Evolutionary conservation across 1,284 basidiomycete genomes (phyloP), one percentile per base, ranked within the genome.

Genomic region (Apiotrichum veenhuisii): DNA sequence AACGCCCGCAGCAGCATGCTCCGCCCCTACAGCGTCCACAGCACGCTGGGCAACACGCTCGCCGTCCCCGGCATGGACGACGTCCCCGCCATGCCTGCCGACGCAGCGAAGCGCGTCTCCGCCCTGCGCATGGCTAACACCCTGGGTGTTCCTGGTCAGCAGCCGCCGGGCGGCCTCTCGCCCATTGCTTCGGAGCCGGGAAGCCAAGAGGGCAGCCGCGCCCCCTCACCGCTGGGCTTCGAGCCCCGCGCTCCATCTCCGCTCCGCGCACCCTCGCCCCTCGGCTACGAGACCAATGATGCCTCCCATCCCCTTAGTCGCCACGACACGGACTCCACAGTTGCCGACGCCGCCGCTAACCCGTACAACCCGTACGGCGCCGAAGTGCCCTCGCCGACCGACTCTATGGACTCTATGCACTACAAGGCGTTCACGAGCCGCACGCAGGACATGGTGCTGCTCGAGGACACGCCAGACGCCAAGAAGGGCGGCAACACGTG

Each of bases 371-470:
- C 56, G 7, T 57, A 40, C 47, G 26, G 51, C 10, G 25, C 20
- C 14, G 30, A 18, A 3, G 26, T 33, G 9, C 40, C 11, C n/a
- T 23, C 17, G n/a, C 9, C 25, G 51, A 14, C 40, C 42, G 25
- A 41, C 20, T 22, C 45, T 14, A 20, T 48, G 23, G 52, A 58
- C 48, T 34, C 18, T 18, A 20, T 47, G 38, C 49, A 52, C 26
- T 51, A 54, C 48, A 54, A 50, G 25, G 48, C 54, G 5, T 46
- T 59, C n/a, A 48, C 50, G 11, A 50, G 50, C 20, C 54, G 58
- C 36, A 59, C 58, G 10, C 54, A 55, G 36, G 37, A 41, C 50
- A 59, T 59, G 58, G 58, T 59, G 7, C 54, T 55, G 7, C 54
- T 59, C 18, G 54, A 59, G 41, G 50, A 59, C 53, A 59, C 58